A percentile compares a stretch with the other conserved stretches of the same genome.
Evolutionary conservation across 2,329 filamentous ascomycete species (phyloP).

Genomic region (Cryphonectria nitschkei): DNA sequence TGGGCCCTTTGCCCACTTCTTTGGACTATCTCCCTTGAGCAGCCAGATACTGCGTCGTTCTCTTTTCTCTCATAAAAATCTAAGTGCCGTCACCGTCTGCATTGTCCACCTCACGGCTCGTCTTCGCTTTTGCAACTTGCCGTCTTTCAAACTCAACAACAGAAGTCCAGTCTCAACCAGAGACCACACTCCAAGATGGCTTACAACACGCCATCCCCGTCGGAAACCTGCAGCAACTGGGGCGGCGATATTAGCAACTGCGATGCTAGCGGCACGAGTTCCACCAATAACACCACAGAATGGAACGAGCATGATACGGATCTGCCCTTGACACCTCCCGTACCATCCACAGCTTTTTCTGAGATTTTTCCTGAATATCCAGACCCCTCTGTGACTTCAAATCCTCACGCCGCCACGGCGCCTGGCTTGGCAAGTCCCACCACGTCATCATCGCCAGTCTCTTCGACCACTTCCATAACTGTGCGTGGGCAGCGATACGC

Average conservation of each 20-base stretch:
- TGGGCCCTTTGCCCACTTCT: slow-evolving; percentile 2
- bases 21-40: slow-evolving; percentile 12
- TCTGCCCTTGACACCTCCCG: neutral
- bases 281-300: neutral
- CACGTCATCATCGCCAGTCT: neutral
- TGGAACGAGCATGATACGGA: neutral
- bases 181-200: neutral
- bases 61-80: neutral
- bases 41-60: neutral
- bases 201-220: slow-evolving; percentile 15
- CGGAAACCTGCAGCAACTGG: slow-evolving; percentile 19
- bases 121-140: slow-evolving; percentile 14
- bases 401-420: neutral
- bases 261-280: slow-evolving; percentile 9
- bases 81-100: neutral
- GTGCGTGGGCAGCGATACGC: slow-evolving; percentile 23
- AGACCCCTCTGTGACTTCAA: neutral
- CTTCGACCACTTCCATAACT: too few species aligned
- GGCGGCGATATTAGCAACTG: slow-evolving; percentile 16
- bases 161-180: too few species aligned
- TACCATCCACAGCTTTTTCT: neutral
- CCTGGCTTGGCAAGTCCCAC: neutral
- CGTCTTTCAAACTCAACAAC: neutral
- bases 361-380: neutral
- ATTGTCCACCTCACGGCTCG: neutral